Percentiles rank a stretch among this genome's conserved stretches.
phyloP scores from a whole-genome alignment of 2,329 filamentous ascomycete genomes.

The Plenodomus tracheiphilus region DNA sequence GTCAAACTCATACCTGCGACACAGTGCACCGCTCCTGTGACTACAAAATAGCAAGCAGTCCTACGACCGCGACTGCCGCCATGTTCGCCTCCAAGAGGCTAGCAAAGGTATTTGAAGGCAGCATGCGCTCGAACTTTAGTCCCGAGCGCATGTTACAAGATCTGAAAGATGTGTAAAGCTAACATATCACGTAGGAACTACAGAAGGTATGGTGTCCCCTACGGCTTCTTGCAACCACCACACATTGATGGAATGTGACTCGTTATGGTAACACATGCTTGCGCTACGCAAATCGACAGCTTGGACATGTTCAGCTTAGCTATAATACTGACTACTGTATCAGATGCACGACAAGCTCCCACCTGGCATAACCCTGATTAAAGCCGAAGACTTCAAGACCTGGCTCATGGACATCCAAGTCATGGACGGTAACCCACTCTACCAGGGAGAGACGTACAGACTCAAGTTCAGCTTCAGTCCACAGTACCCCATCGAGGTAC shows the following conservation, averaged over 20 bases:
- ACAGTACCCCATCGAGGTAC: constrained; percentile 80
- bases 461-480: constrained; percentile 84
- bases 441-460: constrained; percentile 76
- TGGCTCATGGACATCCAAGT: constrained; percentile 94
- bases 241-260: too few relatives aligned
- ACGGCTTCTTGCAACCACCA: too few relatives aligned
- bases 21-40: not conserved
- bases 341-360: constrained; percentile 63
- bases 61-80: not conserved
- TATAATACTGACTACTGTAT: not conserved
- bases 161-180: constrained; percentile 20
- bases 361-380: constrained; percentile 75
- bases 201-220: too few relatives aligned
- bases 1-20: not conserved
- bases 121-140: not conserved
- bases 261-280: not conserved
- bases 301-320: not conserved
- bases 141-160: constrained; percentile 11
- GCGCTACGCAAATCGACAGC: not conserved
- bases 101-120: constrained; percentile 47
- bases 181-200: too few relatives aligned
- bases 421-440: constrained; percentile 87
- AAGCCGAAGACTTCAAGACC: constrained; percentile 80
- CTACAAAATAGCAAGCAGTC: not conserved
- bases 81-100: constrained; percentile 58